These are phyloP conservation scores for Wickerhamomyces mucosus DNA, from an alignment of 805 yeast genomes.

Conservation along the genomic window DNA sequence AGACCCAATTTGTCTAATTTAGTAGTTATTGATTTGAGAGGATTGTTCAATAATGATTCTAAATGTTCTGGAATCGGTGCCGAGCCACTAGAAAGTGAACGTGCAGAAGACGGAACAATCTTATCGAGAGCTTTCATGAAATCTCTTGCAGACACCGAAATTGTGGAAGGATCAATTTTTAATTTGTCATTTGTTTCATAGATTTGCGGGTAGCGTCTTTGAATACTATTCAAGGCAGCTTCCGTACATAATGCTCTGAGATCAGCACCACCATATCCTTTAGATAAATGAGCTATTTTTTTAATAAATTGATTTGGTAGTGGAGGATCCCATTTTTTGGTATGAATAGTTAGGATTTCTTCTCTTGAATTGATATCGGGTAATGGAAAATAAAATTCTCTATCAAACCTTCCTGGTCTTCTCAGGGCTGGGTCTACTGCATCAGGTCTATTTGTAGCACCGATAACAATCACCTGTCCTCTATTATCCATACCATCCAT, in stretches of 20 bases:
- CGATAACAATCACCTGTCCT: slow-evolving; percentile 96
- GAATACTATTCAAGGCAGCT: slow-evolving; percentile 87
- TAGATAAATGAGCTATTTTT: slow-evolving; percentile 69
- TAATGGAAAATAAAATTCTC: slow-evolving; percentile 92
- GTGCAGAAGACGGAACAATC: slow-evolving; percentile 85
- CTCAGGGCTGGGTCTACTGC: slow-evolving; percentile 97
- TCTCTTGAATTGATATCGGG: slow-evolving; percentile 77
- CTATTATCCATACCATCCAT: slow-evolving; percentile 99
- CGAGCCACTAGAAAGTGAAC: slow-evolving; percentile 67
- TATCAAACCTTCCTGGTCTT: slow-evolving; percentile 94
- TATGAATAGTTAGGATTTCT: slow-evolving; percentile 76
- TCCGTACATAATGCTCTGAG: slow-evolving; percentile 90
- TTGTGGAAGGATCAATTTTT: slow-evolving; percentile 57
- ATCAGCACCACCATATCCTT: slow-evolving; percentile 98
- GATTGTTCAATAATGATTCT: slow-evolving; percentile 48
- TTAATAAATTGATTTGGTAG: slow-evolving; percentile 46
- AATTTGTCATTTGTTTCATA: slow-evolving; percentile 69
- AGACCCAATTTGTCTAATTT: slow-evolving; percentile 58
- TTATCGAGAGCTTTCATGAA: slow-evolving; percentile 79
- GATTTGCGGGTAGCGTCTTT: slow-evolving; percentile 88
- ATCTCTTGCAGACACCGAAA: slow-evolving; percentile 71
- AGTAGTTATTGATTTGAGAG: slow-evolving; percentile 34
- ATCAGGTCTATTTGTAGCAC: slow-evolving; percentile 97
- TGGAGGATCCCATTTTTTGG: slow-evolving; percentile 81
- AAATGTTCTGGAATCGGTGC: slow-evolving; percentile 73